Base-by-base conservation (phyloP, 192 early-diverging fungal species). In the Paraglomus brasilianum region DNA sequence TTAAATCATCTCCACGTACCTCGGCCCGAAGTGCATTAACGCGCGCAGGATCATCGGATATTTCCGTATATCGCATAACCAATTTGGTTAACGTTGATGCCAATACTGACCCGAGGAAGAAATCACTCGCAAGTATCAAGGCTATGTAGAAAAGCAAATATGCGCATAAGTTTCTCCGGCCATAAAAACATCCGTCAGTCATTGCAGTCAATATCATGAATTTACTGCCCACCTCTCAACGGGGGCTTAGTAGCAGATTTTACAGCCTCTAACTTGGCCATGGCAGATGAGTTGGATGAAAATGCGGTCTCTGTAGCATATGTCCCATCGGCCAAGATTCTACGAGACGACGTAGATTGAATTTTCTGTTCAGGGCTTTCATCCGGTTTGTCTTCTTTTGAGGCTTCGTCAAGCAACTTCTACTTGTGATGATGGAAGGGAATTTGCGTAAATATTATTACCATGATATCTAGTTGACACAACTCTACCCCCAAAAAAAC, bases 241-340 rank as follows among this genome's bases (percentile, higher is more conserved):
- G 91, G 92, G 4, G 90, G 91, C 72, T 91, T 91, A 51, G 76
- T 80, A 53, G 83, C 76, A 53, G 83, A 77, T 71, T 80, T 87
- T 10, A 77, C 73, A 44, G 84, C 79, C 15, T 84, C 84, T 30
- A 81, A 41, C 42, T 78, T 77, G 56, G 76, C 73, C 46, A 78
- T 51, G 39, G 80, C 56, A 8, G 80, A 45, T 2, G 84, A 76
- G 5, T 75, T 76, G 2, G 81, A 78, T 0, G 89, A 87, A 69
- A 95, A 86, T 17, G 94, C 92, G 74, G 89, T 93, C 76, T 99
- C 96, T 13, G 96, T 94, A 5, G 96, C 97, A 73, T 99, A 99
- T 1, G 96, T 98, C 24, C 97, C 97, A 78, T 99, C 97, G 4
- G 97, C 88, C 42, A 99, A 82, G 17, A 99, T 82, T 49, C 94